Base-by-base conservation (phyloP, 192 early-diverging fungal genomes). In the Gonapodya sp. region DNA sequence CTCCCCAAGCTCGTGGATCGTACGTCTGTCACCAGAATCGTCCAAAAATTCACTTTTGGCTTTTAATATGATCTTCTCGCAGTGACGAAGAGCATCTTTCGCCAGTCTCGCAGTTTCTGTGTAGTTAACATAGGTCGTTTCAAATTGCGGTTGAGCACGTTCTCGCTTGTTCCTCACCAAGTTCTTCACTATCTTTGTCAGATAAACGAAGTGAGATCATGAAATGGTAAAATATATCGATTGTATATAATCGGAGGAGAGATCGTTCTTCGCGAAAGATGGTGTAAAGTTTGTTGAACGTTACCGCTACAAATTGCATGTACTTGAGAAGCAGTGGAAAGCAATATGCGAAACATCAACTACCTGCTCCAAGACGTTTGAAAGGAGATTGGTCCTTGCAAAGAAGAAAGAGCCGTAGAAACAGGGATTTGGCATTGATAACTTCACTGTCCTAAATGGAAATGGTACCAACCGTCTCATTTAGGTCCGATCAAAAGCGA, bases 281-380 rank as follows among this genome's bases (percentile, higher is more conserved):
- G 31, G 88, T 85, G 80, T 95, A 95, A 34, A 95, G 91, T 2
- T 88, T 80, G 81, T 93, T 94, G 78, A 95, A 88, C 24, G 89
- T 88, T 16, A 94, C 77, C 1, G 93, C 82, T 0, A 16, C 46
- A 64, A 64, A 64, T 64, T 64, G 46, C 46, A 8, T 24, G 24
- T 64, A 8, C 8, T 8, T 64, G 46, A 8, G 8, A 24, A 16
- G 24, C 46, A 64, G 24, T 64, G 8, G 24, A 16, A 16, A 24
- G 46, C 24, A 8, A 24, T 8, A 64, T 64, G 46, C 8, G 46
- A 8, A 64, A 16, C 46, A 16, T 64, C 46, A 64, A 24, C 24
- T 24, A 64, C 46, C 46, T 64, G 93, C 92, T 0, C 92, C 92
- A 31, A 93, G 82, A 1, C 94, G 85, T 36, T 94, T 95, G 33